phyloP scores from a whole-genome alignment of 2,329 filamentous ascomycete species.

The Coniochaeta sp. region DNA sequence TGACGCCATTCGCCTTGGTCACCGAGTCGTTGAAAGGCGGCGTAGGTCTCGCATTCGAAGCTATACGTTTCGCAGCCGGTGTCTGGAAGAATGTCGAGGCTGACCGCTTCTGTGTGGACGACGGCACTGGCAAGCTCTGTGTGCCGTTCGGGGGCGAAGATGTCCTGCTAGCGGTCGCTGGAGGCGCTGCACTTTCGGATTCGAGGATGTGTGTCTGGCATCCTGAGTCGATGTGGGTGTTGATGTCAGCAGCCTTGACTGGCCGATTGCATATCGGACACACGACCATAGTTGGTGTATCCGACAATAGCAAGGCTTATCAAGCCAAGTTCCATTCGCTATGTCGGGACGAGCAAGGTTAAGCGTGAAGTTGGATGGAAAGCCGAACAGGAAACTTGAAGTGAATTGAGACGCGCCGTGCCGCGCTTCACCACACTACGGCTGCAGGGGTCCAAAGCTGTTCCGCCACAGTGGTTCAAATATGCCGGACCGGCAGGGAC shows the following conservation, averaged over 20 bases:
- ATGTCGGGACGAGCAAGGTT: no score
- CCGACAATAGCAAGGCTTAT: not conserved
- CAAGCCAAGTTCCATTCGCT: no score
- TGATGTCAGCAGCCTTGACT: constrained; percentile 71
- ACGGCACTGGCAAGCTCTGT: constrained; percentile 22
- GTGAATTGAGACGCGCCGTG: not conserved
- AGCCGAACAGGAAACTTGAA: not conserved
- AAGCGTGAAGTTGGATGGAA: not conserved
- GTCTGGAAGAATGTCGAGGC: constrained; percentile 56
- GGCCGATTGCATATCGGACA: constrained; percentile 76
- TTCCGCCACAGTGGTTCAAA: not conserved
- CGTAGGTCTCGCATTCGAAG: constrained; percentile 18
- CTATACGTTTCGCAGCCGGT: constrained; percentile 47
- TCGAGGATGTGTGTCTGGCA: constrained; percentile 64
- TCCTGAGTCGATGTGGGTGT: constrained; percentile 80
- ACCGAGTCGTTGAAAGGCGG: constrained; percentile 22
- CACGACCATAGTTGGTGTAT: constrained; percentile 41
- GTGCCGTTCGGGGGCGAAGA: constrained; percentile 24
- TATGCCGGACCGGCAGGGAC: not conserved
- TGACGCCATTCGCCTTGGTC: constrained; percentile 29
- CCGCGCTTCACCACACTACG: not conserved
- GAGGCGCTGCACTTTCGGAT: constrained; percentile 15
- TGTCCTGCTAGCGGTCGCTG: constrained; percentile 14
- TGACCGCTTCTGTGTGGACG: constrained; percentile 43
- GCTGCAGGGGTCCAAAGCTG: not conserved